A percentile compares a stretch with the other conserved stretches of the same genome.
phyloP scores from a whole-genome alignment of 2,329 filamentous ascomycete genomes.

The Fusarium sp. region DNA sequence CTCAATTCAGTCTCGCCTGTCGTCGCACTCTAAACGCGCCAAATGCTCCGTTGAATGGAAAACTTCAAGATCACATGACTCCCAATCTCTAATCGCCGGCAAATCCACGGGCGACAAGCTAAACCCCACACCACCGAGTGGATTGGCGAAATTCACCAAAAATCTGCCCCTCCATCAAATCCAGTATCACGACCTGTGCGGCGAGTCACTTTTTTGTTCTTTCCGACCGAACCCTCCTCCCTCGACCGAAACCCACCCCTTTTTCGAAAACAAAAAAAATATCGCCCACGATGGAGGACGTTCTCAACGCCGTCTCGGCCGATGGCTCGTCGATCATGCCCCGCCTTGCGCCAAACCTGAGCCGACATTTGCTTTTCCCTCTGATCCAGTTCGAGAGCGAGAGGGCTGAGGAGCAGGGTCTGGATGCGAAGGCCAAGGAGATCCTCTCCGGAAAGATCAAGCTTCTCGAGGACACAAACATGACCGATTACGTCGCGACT shows the following conservation, averaged over 20 bases:
- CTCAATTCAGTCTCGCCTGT: conserved; percentile 1
- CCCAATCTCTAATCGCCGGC: conserved; percentile 43
- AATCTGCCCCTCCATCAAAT: conserved; percentile 56
- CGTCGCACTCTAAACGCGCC: conserved; percentile 25
- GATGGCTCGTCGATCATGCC: conserved; percentile 84
- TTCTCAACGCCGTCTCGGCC: conserved; percentile 65
- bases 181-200: conserved; percentile 41
- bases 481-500: conserved; percentile 96
- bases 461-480: conserved; percentile 96
- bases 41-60: conserved; percentile 43
- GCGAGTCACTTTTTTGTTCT: conserved; percentile 44
- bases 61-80: conserved; percentile 55
- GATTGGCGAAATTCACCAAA: conserved; percentile 56
- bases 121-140: conserved; percentile 53
- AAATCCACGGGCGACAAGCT: conserved; percentile 48
- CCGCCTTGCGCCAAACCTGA: conserved; percentile 90
- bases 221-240: conserved; percentile 17
- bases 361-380: conserved; percentile 96
- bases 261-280: conserved; percentile 20
- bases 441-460: conserved; percentile 90
- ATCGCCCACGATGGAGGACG: conserved; percentile 53
- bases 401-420: conserved; percentile 80
- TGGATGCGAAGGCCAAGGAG: conserved; percentile 69
- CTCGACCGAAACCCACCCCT: conserved; percentile 16
- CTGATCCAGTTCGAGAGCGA: conserved; percentile 91